phyloP scores from a whole-genome alignment of 441 rosid genomes.

The Corymbia citriodora region DNA sequence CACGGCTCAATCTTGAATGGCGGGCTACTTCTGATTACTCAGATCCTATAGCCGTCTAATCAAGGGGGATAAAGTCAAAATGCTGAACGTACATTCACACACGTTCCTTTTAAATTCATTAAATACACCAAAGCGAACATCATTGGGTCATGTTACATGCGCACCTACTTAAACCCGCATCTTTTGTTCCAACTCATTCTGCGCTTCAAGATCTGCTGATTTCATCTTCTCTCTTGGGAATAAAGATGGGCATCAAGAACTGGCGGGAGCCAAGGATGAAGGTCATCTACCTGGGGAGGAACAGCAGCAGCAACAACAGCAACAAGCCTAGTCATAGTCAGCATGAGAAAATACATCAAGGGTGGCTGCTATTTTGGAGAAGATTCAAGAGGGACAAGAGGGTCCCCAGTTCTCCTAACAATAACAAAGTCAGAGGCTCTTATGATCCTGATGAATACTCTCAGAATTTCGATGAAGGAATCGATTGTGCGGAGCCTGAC shows the following conservation, averaged over 20 bases:
- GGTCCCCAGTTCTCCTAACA: conserved; percentile 2
- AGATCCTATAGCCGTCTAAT: not conserved
- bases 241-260: not conserved
- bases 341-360: not conserved
- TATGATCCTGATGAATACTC: conserved; percentile 37
- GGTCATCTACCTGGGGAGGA: not conserved
- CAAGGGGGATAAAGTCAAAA: not conserved
- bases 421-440: not conserved
- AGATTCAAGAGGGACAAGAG: conserved; percentile 27
- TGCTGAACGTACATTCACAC: not conserved
- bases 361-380: conserved; percentile 33
- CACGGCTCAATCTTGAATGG: not conserved
- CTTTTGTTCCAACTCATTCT: not conserved
- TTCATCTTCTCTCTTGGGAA: not conserved
- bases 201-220: not conserved
- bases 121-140: not conserved
- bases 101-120: not conserved
- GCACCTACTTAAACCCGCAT: not conserved
- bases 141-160: not conserved
- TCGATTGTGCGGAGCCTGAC: conserved; percentile 32
- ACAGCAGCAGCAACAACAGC: not conserved
- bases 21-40: not conserved
- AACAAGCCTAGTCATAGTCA: not conserved
- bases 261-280: not conserved
- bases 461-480: conserved; percentile 51